phyloP scores from a whole-genome alignment of 1,284 basidiomycete species.

The Puccinia brachypodii region DNA sequence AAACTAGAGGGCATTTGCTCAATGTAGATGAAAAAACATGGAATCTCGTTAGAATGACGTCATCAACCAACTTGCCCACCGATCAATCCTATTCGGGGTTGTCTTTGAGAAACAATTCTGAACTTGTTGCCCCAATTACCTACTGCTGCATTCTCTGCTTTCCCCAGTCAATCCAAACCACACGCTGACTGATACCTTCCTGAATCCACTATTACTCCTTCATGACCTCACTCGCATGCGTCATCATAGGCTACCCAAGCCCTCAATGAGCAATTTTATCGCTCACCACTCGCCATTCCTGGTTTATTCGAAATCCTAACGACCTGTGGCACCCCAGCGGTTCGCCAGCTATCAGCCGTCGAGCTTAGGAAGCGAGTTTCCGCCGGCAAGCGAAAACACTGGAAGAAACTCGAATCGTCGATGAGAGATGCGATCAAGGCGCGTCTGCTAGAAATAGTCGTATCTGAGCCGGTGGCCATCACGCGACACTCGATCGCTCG shows the following conservation, averaged over 20 bases:
- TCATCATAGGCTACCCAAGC: constrained; percentile 77
- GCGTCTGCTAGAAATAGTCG: constrained; percentile 75
- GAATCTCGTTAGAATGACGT: constrained; percentile 49
- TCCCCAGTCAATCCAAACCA: neutral
- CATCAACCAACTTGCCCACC: neutral
- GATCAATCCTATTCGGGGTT: neutral
- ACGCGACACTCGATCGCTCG: constrained; percentile 77
- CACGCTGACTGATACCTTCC: constrained; percentile 33
- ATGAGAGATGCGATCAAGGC: constrained; percentile 82
- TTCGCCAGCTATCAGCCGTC: constrained; percentile 94
- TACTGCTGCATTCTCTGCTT: neutral
- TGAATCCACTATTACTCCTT: neutral
- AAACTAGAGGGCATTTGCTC: constrained; percentile 39
- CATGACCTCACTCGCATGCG: neutral
- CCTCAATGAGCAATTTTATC: constrained; percentile 88
- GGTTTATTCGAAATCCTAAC: constrained; percentile 86
- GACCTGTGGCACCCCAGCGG: constrained; percentile 70
- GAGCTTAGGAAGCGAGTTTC: constrained; percentile 91
- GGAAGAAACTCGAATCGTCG: constrained; percentile 71
- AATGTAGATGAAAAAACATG: constrained; percentile 43
- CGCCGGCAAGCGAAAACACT: constrained; percentile 76
- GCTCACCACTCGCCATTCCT: constrained; percentile 82
- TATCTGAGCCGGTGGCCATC: constrained; percentile 77
- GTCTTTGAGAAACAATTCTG: neutral
- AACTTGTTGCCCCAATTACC: neutral